Evolutionary conservation across 257 asterid species (phyloP), one percentile per base, ranked within the genome.

Genomic region (Scutellaria minor): DNA sequence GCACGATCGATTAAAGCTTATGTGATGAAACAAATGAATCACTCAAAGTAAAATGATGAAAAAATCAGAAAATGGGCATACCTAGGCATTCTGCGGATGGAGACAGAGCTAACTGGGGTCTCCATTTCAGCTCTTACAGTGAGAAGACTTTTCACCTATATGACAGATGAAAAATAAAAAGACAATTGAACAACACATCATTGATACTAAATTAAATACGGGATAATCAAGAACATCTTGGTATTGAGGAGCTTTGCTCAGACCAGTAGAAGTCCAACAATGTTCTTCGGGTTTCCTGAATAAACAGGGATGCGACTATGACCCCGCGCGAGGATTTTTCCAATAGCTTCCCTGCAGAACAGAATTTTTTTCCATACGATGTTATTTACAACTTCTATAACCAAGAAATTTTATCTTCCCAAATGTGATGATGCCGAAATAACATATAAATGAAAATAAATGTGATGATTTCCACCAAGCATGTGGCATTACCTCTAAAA

Each of bases 281-380:
- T 85, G 85, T 95, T 95, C 81, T 86, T 92, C 24, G 92, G 91
- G 79, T 83, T 83, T 63, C 90, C 98, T 7, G 91, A 78, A 76
- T 82, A 95, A 42, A 95, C 98, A 77, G 98, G 99, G 24, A 95
- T 85, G 39, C 99, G 97, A 85, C 99, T 95, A 79, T 95, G 98
- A 78, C 99, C 99, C 6, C 96, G 86, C 13, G 99, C 96, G 64
- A 95, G 95, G 80, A 95, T 87, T 83, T 86, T 95, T 52, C 98
- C 99, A 60, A 95, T 90, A 67, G 97, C 92, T 83, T 95, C 99
- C 99, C 99, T 92, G 90, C 79, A 82, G 20, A 75, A 72, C 14
- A 75, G 51, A 35, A 64, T 14, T 11, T 31, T 76, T 60, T 42
- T 22, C 54, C 20, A 54, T 61, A 64, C 44, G 56, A 66, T 6